These are phyloP conservation scores for Nemania serpens DNA, from an alignment of 2,329 filamentous ascomycete species.

Conservation along the genomic window DNA sequence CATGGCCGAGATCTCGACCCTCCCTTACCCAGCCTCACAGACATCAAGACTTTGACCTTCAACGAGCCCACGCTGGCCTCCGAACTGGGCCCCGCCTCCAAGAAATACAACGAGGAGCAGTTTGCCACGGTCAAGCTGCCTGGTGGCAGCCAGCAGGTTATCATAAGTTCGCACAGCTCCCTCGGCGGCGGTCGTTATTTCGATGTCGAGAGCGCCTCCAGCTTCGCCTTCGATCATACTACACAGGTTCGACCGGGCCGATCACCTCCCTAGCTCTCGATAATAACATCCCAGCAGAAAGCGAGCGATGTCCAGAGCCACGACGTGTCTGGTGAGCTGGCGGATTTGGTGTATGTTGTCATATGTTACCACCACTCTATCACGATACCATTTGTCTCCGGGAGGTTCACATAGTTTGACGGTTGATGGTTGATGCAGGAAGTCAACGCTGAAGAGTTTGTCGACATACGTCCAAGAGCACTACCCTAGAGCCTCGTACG, in stretches of 20 bases:
- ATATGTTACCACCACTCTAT: background rate
- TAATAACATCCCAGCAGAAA: conserved; percentile 58
- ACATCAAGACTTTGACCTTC: conserved; percentile 84
- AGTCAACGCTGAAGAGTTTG: conserved; percentile 81
- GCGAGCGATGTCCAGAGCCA: conserved; percentile 82
- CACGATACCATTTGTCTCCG: background rate
- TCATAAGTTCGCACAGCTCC: conserved; percentile 86
- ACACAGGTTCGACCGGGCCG: conserved; percentile 62
- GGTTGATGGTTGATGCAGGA: conserved; percentile 53
- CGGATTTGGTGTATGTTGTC: conserved; percentile 74
- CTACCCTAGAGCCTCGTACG: conserved; percentile 79
- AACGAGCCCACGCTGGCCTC: conserved; percentile 70
- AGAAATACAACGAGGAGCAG: conserved; percentile 96
- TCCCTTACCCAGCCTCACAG: conserved; percentile 51
- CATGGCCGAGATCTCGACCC: background rate
- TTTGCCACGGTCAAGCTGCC: conserved; percentile 88
- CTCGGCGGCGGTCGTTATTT: conserved; percentile 84
- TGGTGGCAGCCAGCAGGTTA: conserved; percentile 78
- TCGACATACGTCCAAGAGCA: conserved; percentile 81
- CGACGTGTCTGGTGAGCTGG: conserved; percentile 74
- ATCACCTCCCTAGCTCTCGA: background rate
- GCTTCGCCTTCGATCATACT: conserved; percentile 85
- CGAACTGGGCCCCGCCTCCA: conserved; percentile 80
- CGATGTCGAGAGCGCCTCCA: conserved; percentile 84
- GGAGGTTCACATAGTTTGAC: conserved; percentile 37